Conservation (phyloP, 1,284 basidiomycete species). For the Melampsora americana region DNA sequence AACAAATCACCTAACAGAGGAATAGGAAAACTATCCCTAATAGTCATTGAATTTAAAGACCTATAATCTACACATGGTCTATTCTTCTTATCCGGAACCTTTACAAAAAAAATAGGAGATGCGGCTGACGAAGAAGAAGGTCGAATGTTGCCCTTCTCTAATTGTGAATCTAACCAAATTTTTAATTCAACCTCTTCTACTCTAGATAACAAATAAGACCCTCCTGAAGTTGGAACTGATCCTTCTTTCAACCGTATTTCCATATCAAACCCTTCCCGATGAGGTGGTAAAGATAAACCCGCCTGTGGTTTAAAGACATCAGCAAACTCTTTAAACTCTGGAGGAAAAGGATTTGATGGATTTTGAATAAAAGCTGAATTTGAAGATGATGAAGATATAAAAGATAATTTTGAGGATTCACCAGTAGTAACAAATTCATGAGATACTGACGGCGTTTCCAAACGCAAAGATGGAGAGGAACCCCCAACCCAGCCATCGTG, state of each 20-base stretch:
- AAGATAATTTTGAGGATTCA: neutral
- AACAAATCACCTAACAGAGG: conserved; percentile 47
- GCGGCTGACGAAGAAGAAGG: conserved; percentile 12
- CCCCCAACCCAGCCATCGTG: neutral
- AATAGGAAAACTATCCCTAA: conserved; percentile 43
- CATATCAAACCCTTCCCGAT: neutral
- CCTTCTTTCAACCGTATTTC: neutral
- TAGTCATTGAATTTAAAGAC: conserved; percentile 1
- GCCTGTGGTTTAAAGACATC: neutral
- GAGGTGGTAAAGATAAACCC: neutral
- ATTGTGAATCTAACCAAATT: neutral
- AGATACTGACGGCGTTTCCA: neutral
- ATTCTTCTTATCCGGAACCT: neutral
- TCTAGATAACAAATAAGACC: neutral
- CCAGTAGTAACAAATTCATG: neutral
- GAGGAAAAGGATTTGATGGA: neutral
- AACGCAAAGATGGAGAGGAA: neutral
- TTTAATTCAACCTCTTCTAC: neutral
- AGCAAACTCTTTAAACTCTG: neutral
- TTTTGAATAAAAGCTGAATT: neutral
- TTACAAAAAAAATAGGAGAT: too few species aligned
- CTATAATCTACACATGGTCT: conserved; percentile 21
- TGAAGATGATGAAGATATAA: neutral
- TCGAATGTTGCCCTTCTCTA: conserved; percentile 11
- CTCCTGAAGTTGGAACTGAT: neutral